These are phyloP conservation scores for Neonectria punicea DNA, from an alignment of 2,329 filamentous ascomycete genomes.

Conservation along the genomic window DNA sequence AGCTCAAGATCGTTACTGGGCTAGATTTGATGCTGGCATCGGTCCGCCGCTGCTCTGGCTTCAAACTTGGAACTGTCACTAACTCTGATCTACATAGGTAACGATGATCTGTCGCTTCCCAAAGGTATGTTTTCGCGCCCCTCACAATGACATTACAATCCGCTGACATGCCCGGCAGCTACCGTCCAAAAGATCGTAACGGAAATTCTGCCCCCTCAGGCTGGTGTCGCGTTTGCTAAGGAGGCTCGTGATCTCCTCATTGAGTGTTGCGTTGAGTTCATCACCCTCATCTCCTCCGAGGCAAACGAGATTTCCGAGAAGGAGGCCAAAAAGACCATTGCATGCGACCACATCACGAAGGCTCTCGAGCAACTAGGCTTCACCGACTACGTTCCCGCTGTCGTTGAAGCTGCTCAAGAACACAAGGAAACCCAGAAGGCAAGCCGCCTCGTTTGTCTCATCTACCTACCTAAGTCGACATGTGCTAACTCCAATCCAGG, in stretches of 20 bases:
- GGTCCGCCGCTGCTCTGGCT: slow-evolving; percentile 27
- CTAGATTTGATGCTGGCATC: slow-evolving; percentile 34
- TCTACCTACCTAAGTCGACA: background rate
- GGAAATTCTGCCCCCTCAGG: slow-evolving; percentile 84
- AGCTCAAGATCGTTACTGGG: slow-evolving; percentile 45
- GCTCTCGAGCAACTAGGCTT: slow-evolving; percentile 94
- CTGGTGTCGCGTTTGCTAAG: slow-evolving; percentile 88
- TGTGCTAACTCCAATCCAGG: slow-evolving; percentile 70
- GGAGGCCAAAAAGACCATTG: slow-evolving; percentile 99
- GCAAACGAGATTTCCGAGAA: slow-evolving; percentile 99
- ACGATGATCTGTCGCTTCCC: slow-evolving; percentile 71
- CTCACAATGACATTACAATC: background rate
- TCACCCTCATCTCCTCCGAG: slow-evolving; percentile 97
- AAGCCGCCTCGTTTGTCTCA: slow-evolving; percentile 44
- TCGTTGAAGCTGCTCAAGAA: slow-evolving; percentile 86
- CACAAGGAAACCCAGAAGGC: slow-evolving; percentile 96
- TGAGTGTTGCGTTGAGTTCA: slow-evolving; percentile 99
- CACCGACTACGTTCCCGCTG: slow-evolving; percentile 88
- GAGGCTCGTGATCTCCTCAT: slow-evolving; percentile 95
- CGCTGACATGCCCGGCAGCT: slow-evolving; percentile 55
- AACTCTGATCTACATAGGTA: slow-evolving; percentile 57
- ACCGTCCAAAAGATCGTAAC: slow-evolving; percentile 89
- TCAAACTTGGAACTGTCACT: slow-evolving; percentile 37
- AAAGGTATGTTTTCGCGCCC: slow-evolving; percentile 62
- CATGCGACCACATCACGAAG: slow-evolving; percentile 96